Conservation (phyloP, 1,284 basidiomycete species). For the Ustilago cynodontis region DNA sequence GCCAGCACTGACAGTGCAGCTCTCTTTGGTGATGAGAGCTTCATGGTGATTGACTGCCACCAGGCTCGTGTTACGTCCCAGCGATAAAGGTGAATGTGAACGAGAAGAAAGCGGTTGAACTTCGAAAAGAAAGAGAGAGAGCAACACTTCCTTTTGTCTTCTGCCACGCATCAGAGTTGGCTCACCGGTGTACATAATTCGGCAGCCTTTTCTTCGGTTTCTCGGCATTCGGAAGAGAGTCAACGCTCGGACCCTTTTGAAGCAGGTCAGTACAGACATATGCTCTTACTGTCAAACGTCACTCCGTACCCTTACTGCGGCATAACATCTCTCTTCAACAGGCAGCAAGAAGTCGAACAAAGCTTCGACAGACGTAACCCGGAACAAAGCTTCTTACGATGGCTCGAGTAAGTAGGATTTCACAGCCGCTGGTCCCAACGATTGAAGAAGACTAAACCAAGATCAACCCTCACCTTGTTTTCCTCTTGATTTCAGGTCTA, state of each 20-base stretch:
- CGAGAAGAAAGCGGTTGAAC: neutral
- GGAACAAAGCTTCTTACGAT: conserved; percentile 6
- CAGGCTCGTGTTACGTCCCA: neutral
- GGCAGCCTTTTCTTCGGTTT: neutral
- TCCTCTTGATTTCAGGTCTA: conserved; percentile 45
- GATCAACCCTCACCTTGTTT: neutral
- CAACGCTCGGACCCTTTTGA: conserved; percentile 19
- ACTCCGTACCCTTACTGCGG: neutral
- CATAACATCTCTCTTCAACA: neutral
- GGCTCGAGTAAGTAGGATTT: conserved; percentile 22
- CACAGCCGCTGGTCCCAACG: neutral
- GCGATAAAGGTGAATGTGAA: neutral
- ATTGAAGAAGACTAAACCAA: neutral
- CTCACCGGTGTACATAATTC: neutral
- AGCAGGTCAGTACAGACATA: neutral
- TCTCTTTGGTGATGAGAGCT: conserved; percentile 17
- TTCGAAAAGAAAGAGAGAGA: neutral
- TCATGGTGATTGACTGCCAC: conserved; percentile 13
- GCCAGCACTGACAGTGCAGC: conserved; percentile 27
- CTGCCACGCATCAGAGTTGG: neutral
- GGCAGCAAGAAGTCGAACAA: too few species aligned
- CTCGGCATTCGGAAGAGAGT: neutral
- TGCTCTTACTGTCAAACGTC: neutral
- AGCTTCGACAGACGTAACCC: too few species aligned
- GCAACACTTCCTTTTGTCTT: neutral